Base-by-base conservation (phyloP, 352 stramenopile species). In the Phytopythium sindhum region DNA sequence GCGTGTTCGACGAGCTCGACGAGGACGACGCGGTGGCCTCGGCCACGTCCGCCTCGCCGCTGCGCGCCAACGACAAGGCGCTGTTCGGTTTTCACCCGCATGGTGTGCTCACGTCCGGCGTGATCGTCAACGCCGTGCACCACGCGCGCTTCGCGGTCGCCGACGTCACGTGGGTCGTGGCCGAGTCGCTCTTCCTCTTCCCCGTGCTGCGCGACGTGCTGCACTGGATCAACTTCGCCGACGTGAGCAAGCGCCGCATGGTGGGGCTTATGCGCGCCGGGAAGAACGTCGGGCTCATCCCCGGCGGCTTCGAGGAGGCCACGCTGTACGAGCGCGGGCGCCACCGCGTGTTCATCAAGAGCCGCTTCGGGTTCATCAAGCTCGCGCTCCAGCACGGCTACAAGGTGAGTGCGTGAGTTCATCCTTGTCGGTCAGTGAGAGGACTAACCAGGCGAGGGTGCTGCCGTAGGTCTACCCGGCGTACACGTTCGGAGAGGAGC, bases 271-370 rank as follows among this genome's bases (percentile, higher is more conserved):
- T 91, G 79, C 61, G 54, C 11, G 70, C 72, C 1, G 73, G 73
- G 0, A 68, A 83, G 42, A 96, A 93, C 70, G 39, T 95, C 63
- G 84, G 71, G 21, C 67, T 98, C 23, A 69, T 97, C 19, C 93
- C 95, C 0, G 95, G 96, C 12, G 96, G 96, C 17, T 98, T 98
- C 65, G 91, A 99, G 69, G 96, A 98, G 75, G 94, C 93, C 9
- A 97, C 95, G 21, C 65, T 98, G 15, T 97, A 82, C 55, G 69
- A 80, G 50, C 77, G 78, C 19, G 78, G 78, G 4, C 77, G 81
- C 39, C 94, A 98, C 72, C 86, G 93, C 59, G 83, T 98, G 29
- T 98, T 89, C 62, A 74, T 98, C 55, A 91, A 96, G 60, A 85
- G 89, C 33, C 81, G 95, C 17, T 91, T 90, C 42, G 96, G 96